Base-by-base conservation (phyloP, 2,329 filamentous ascomycete species). In the Penicillium sp. region DNA sequence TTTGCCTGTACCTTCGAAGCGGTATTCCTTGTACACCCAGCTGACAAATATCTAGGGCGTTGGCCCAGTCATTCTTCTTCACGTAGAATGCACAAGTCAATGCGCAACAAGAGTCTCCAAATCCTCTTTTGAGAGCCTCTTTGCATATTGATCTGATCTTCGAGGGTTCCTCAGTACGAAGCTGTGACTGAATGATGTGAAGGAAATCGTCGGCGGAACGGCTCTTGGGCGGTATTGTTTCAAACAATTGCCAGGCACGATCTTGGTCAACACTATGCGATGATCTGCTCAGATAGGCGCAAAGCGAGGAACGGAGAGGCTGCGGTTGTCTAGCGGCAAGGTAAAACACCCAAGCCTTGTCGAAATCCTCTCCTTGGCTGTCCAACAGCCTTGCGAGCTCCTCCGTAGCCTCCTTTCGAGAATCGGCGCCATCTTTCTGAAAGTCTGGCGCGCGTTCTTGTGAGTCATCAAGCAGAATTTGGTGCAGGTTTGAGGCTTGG, bases 161-260 rank as follows among this genome's bases (percentile, higher is more conserved):
- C 11, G 69, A 48, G 47, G 71, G 62, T 16, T 67, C 59, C 13
- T 73, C 60, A n/a, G 55, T 59, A 22, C 50, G 37, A 13, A 78
- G 51, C 48, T 74, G 69, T 18, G 77, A 70, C 35, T 65, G 64
- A 18, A 75, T 68, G 22, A 72, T 67, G 32, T 66, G 59, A 42
- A 67, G 58, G 57, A 78, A 81, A 42, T 75, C 70, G 4, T 65
- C 62, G 6, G 63, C 54, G 2, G 64, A 67, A 22, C 74, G 71
- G 29, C 67, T 44, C 7, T 65, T 44, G 1, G 49, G 20, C 3
- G 67, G 57, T 22, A 78, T 68, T 3, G 53, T 47, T 24, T 72
- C 58, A 55, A 80, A 80, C 7, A 80, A 49, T n/a, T 65, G 51
- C 40, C 72, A 64, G 14, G 69, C 64, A 38, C 74, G 70, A 46